Conservation (phyloP, 176 grass and related monocot species). For the Canna indica region DNA sequence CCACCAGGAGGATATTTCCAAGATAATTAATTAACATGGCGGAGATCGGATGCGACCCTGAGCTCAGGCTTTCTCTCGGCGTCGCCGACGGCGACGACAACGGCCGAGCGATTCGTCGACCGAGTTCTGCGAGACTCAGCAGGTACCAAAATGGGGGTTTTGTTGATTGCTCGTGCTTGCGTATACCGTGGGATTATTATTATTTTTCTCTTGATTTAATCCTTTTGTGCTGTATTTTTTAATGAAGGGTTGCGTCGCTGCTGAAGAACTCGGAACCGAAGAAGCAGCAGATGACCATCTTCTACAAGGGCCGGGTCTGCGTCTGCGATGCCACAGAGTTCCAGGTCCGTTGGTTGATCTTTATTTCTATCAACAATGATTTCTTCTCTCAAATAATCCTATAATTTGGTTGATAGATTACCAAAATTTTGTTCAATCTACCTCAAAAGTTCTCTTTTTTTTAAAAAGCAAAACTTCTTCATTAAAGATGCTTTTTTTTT, state of each 20-base stretch:
- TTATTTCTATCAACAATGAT: neutral
- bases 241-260: neutral
- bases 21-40: neutral
- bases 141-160: neutral
- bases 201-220: no score
- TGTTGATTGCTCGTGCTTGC: no score
- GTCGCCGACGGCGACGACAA: neutral
- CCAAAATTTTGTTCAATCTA: no score
- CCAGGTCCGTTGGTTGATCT: neutral
- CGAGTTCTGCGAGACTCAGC: neutral
- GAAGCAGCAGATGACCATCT: neutral
- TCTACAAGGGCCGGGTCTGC: conserved; percentile 1
- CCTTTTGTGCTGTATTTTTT: neutral
- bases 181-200: no score
- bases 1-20: neutral
- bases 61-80: neutral
- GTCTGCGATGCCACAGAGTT: neutral
- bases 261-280: neutral
- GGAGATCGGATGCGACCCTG: neutral
- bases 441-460: no score
- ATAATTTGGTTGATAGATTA: no score
- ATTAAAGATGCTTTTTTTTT: no score
- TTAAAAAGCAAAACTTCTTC: no score
- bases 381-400: no score
- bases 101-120: neutral